A percentile compares a stretch with the other conserved stretches of the same genome.
phyloP scores from a whole-genome alignment of 2,329 filamentous ascomycete genomes.

The Stemphylium vesicarium region DNA sequence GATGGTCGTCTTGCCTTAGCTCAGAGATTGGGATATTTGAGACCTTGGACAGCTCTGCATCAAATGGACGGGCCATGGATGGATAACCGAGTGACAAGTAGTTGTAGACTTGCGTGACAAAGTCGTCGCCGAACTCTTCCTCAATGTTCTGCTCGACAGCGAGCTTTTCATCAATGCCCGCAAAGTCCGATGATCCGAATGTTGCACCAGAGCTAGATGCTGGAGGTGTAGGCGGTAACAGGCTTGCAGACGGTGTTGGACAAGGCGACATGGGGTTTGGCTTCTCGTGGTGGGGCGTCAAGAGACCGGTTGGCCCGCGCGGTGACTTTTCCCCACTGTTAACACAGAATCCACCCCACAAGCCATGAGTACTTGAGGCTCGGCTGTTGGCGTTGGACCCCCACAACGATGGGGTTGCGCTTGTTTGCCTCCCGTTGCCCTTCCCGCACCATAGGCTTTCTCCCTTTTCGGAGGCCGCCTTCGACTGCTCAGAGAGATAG shows the following conservation, averaged over 20 bases:
- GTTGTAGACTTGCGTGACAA: slow-evolving; percentile 96
- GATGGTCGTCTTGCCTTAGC: slow-evolving; percentile 73
- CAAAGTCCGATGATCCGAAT: slow-evolving; percentile 41
- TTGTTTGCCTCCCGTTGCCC: slow-evolving; percentile 38
- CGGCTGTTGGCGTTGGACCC: slow-evolving; percentile 47
- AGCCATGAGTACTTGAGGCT: slow-evolving; percentile 64
- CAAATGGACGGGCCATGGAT: slow-evolving; percentile 79
- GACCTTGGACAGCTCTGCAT: slow-evolving; percentile 84
- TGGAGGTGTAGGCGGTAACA: slow-evolving; percentile 48
- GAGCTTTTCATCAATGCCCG: slow-evolving; percentile 52
- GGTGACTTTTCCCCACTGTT: slow-evolving; percentile 49
- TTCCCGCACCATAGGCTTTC: slow-evolving; percentile 68
- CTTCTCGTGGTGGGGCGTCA: slow-evolving; percentile 54
- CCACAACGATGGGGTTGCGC: slow-evolving; percentile 43
- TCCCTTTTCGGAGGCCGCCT: slow-evolving; percentile 46
- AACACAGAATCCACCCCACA: slow-evolving; percentile 79
- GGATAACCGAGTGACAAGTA: slow-evolving; percentile 94
- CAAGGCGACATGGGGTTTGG: slow-evolving; percentile 52
- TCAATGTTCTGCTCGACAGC: slow-evolving; percentile 57
- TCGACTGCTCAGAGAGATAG: slow-evolving; percentile 57
- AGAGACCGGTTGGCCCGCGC: slow-evolving; percentile 55
- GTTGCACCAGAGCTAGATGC: slow-evolving; percentile 34
- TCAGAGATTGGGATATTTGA: slow-evolving; percentile 72
- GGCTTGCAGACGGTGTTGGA: slow-evolving; percentile 42
- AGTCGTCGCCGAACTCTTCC: slow-evolving; percentile 78